Evolutionary conservation across 1,284 basidiomycete species (phyloP), one percentile per base, ranked within the genome.

Genomic region (Trichosporon coremiiforme): DNA sequence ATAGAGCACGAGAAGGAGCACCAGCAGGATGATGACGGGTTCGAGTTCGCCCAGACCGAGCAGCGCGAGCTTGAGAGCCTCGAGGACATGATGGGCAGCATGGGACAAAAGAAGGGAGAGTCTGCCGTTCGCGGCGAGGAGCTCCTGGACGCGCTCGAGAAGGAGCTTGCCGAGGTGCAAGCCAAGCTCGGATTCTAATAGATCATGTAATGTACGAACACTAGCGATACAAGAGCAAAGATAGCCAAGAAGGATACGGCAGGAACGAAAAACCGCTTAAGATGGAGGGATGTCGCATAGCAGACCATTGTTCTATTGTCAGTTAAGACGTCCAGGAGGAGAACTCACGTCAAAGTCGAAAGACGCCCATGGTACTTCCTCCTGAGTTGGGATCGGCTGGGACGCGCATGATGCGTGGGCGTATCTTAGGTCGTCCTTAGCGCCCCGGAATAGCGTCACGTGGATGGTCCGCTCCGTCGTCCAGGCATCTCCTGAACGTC

Each of bases 31-130:
- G 88, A 89, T 74, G 87, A 87, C 7, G 89, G 89, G 78, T 89
- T 88, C 87, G 85, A 85, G 66, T 84, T 89, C 73, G 88, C 89
- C 22, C 88, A 88, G 79, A 85, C 83, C 17, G 86, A 86, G 64
- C 68, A 74, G 65, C 67, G 83, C 64, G 86, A 84, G 75, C 86
- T 88, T 70, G 84, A 86, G 50, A 80, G 80, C 33, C 73, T 88
- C 41, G 85, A 88, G 77, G 71, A 71, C 33, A 75, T 74, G 35
- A 55, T 84, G 47, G 78, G 74, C 25, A 73, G 68, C 4, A 41
- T 79, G 57, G 74, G 74, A 2, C 67, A 79, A n/a, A 78, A 87
- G 50, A 83, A 83, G 68, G 78, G 77, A 13, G 45, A 62, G 45
- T 20, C 47, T 10, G 6, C 29, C 17, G 57, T 62, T 7, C 57